A percentile compares a stretch with the other conserved stretches of the same genome.
Conservation (phyloP, 2,329 filamentous ascomycete species). For the Cercospora zeina region DNA sequence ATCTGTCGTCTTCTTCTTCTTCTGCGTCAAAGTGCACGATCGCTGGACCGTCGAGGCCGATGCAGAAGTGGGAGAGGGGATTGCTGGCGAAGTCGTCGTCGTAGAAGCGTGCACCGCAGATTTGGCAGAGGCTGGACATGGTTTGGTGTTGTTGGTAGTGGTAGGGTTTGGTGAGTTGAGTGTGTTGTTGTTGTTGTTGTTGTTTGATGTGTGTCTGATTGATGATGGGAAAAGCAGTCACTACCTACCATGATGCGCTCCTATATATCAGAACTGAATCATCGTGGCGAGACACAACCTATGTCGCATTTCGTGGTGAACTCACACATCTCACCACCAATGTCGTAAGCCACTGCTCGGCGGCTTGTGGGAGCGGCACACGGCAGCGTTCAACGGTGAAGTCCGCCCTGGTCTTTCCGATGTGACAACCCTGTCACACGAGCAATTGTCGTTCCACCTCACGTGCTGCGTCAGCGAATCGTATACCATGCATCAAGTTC, state of each 20-base stretch:
- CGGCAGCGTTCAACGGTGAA: no score
- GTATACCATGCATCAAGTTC: not conserved
- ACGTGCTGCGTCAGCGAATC: not conserved
- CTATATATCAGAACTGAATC: not conserved
- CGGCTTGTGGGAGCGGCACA: not conserved
- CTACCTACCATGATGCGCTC: not conserved
- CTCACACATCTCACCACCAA: slow-evolving; percentile 10
- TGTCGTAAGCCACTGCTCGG: slow-evolving; percentile 1
- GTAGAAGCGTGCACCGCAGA: slow-evolving; percentile 17
- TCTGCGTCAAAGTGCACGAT: slow-evolving; percentile 14
- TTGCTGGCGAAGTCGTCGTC: slow-evolving; percentile 14
- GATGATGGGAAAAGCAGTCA: not conserved
- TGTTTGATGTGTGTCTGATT: not conserved
- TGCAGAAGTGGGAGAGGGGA: slow-evolving; percentile 17
- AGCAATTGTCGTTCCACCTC: slow-evolving; percentile 6
- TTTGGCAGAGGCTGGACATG: slow-evolving; percentile 22
- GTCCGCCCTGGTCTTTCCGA: slow-evolving; percentile 13
- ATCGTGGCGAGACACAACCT: slow-evolving; percentile 5
- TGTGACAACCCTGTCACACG: slow-evolving; percentile 3
- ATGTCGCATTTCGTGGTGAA: slow-evolving; percentile 3
- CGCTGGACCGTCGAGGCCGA: slow-evolving; percentile 19
- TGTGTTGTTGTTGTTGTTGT: not conserved
- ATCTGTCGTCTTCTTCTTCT: not conserved
- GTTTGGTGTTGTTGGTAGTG: slow-evolving; percentile 5
- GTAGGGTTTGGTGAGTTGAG: not conserved